These are phyloP conservation scores for Botryotinia calthae DNA, from an alignment of 2,329 filamentous ascomycete genomes.

Conservation along the genomic window DNA sequence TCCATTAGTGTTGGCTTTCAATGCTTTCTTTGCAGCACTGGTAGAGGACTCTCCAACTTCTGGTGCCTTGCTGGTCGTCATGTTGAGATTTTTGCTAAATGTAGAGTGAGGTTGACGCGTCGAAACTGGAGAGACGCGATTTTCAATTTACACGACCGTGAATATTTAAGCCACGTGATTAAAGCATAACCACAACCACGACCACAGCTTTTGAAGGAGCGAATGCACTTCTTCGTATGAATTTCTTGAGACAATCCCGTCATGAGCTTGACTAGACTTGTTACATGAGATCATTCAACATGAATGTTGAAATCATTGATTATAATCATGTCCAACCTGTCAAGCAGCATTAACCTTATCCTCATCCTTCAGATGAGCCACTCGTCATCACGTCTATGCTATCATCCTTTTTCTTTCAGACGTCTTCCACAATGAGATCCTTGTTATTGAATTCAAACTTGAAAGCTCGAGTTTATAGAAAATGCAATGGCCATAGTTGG, in stretches of 20 bases:
- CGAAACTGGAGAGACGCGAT: slow-evolving; percentile 23
- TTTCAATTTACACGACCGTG: slow-evolving; percentile 28
- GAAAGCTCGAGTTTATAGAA: background rate
- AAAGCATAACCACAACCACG: too few relatives aligned
- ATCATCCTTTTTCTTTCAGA: background rate
- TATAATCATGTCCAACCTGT: background rate
- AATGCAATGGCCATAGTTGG: background rate
- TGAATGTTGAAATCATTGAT: background rate
- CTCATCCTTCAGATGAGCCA: background rate
- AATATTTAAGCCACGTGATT: background rate
- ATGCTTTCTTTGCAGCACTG: slow-evolving; percentile 55
- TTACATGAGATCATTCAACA: background rate
- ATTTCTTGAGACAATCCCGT: background rate
- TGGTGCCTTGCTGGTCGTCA: slow-evolving; percentile 35
- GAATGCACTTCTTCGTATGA: background rate
- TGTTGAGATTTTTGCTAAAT: slow-evolving; percentile 11
- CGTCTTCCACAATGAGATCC: background rate
- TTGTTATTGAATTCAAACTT: background rate
- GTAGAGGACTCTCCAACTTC: slow-evolving; percentile 58
- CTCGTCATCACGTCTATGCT: background rate
- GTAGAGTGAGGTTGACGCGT: slow-evolving; percentile 27
- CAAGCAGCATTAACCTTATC: too few relatives aligned
- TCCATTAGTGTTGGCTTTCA: slow-evolving; percentile 51
- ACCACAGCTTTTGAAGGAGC: background rate
- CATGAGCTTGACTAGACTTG: background rate